Conservation (phyloP, 2,329 filamentous ascomycete species). For the Monascus ruber region DNA sequence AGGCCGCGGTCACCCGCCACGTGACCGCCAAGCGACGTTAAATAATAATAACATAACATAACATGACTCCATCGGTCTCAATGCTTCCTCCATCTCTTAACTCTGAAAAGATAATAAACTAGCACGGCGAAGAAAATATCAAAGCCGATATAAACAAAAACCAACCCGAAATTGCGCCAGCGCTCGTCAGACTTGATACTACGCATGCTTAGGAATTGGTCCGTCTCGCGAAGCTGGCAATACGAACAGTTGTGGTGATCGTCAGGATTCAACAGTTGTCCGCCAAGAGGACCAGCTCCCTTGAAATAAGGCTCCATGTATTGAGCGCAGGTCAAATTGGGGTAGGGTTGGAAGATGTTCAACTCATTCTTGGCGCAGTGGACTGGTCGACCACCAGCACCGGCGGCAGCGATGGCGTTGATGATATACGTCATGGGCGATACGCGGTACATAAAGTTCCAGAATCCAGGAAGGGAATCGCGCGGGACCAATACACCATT, state of each 20-base stretch:
- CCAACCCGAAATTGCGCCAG: neutral
- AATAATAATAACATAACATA: too few relatives aligned
- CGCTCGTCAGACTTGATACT: neutral
- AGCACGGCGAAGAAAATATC: neutral
- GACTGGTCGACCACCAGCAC: neutral
- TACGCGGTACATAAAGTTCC: constrained; percentile 70
- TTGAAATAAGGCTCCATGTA: neutral
- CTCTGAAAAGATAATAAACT: neutral
- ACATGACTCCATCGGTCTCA: neutral
- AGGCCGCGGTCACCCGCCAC: too few relatives aligned
- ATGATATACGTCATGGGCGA: constrained; percentile 74
- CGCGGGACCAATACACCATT: constrained; percentile 50
- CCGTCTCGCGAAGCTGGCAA: neutral
- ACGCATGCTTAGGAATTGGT: neutral
- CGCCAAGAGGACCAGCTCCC: neutral
- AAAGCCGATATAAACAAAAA: neutral
- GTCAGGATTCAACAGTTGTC: neutral
- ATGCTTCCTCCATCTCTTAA: neutral
- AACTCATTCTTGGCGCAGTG: neutral
- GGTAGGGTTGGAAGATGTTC: neutral
- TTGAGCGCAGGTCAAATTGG: neutral
- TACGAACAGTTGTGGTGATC: neutral
- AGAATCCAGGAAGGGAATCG: constrained; percentile 54
- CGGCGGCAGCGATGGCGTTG: neutral
- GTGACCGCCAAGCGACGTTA: too few relatives aligned